These are phyloP conservation scores for Arthrobotrys entomopaga DNA, from an alignment of 2,329 filamentous ascomycete genomes.

Conservation along the genomic window DNA sequence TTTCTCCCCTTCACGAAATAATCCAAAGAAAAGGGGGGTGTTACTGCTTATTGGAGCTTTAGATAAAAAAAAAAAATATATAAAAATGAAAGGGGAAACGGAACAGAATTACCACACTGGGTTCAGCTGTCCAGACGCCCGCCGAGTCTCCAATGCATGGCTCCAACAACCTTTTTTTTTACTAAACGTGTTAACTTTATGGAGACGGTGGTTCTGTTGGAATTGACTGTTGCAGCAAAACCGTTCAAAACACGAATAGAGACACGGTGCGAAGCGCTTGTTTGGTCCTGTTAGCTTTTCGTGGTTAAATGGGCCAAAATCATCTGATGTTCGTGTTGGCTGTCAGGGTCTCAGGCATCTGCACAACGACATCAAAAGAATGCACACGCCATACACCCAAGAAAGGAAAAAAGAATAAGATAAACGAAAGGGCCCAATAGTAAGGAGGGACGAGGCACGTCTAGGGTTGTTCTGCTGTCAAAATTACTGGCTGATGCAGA, in stretches of 20 bases:
- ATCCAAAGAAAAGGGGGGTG: slow-evolving; percentile 12
- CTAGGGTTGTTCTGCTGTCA: not conserved
- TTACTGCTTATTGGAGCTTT: slow-evolving; percentile 18
- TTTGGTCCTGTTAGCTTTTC: slow-evolving; percentile 22
- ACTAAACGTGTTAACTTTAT: slow-evolving; percentile 43
- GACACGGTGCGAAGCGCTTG: slow-evolving; percentile 28
- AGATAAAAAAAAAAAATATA: not conserved
- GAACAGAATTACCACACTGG: slow-evolving; percentile 2
- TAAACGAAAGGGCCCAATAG: not conserved
- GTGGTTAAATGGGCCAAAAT: slow-evolving; percentile 25
- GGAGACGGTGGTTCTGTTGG: slow-evolving; percentile 38
- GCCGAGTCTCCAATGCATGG: not conserved
- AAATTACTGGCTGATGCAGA: not conserved
- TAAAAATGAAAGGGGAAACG: not conserved
- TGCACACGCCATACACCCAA: slow-evolving; percentile 29
- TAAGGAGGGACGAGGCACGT: no score
- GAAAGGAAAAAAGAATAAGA: not conserved
- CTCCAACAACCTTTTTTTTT: slow-evolving; percentile 13
- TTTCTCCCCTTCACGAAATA: slow-evolving; percentile 9
- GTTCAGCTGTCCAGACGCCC: no score
- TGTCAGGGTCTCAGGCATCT: slow-evolving; percentile 15
- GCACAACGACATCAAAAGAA: slow-evolving; percentile 27
- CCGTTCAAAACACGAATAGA: slow-evolving; percentile 3
- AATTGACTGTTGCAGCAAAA: slow-evolving; percentile 21
- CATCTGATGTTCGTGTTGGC: slow-evolving; percentile 55